Base-by-base conservation (phyloP, 2,329 filamentous ascomycete species). In the Sclerotinia glacialis region DNA sequence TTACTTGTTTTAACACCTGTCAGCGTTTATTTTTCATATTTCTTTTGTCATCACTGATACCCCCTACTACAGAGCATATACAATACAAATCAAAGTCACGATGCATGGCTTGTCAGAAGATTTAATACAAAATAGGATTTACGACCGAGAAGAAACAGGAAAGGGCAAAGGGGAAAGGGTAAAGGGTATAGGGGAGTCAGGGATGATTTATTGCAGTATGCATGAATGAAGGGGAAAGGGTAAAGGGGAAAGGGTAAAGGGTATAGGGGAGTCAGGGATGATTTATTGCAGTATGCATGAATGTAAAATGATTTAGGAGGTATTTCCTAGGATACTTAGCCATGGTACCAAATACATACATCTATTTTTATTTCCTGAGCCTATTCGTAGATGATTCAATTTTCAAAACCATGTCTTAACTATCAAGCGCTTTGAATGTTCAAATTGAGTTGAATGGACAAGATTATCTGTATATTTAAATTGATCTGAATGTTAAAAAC, bases 41-140 rank as follows among this genome's bases (percentile, higher is more conserved):
- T 47, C 56, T n/a, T 60, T 49, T 60, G 21, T 60, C 28, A 23
- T 46, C 49, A 54, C 47, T 34, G 61, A 64, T 64, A 53, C 59
- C 58, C 54, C 56, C 23, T 62, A 37, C 18, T 31, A 60, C 23
- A 60, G 58, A 60, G 46, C 62, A 66, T 31, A 53, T 34, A 54
- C 42, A 65, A 44, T 26, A 54, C 28, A 40, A 21, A 50, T 59
- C n/a, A 34, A 50, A 59, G 28, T 56, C 53, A 60, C 31, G 34
- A 55, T 65, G 63, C 40, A 60, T 49, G 28, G 37, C 26, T 60
- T 23, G 31, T 31, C 37, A 60, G 58, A 60, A 60, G 44, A 60
- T 49, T 49, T 60, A 60, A 37, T 60, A 49, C 58, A 60, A 60
- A 60, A 49, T 49, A 49, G n/a, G 58, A 37, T 60, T 60, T 46